Conservation (phyloP, 164 flowering plant genomes). For the Chimonanthus praecox region DNA sequence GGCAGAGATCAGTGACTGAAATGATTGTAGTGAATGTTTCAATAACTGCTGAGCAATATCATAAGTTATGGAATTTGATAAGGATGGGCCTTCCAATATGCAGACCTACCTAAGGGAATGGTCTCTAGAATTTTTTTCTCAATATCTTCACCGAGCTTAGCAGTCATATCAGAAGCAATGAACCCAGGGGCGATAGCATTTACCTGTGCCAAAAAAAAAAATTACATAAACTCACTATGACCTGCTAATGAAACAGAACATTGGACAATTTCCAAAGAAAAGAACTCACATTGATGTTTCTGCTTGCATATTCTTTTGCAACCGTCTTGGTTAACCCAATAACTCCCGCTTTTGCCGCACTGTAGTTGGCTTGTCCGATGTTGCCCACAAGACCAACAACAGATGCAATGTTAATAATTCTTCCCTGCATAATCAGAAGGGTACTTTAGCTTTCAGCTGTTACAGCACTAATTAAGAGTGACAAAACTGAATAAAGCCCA, state of each 20-base stretch:
- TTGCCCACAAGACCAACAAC: slow-evolving; percentile 95
- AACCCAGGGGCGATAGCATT: slow-evolving; percentile 97
- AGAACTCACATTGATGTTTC: slow-evolving; percentile 71
- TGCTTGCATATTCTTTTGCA: slow-evolving; percentile 88
- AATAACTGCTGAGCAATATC: neutral
- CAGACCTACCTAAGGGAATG: slow-evolving; percentile 76
- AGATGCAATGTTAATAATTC: slow-evolving; percentile 84
- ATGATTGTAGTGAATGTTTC: neutral
- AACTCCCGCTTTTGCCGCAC: slow-evolving; percentile 99
- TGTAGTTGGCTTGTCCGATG: slow-evolving; percentile 90
- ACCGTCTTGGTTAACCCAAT: slow-evolving; percentile 89
- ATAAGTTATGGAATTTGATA: neutral
- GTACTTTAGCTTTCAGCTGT: neutral
- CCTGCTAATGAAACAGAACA: neutral
- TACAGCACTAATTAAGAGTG: neutral
- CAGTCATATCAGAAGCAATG: slow-evolving; percentile 97
- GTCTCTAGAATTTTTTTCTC: slow-evolving; percentile 75
- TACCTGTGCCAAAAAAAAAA: slow-evolving; percentile 38
- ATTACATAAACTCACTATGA: neutral
- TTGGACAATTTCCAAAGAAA: neutral
- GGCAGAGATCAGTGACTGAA: neutral
- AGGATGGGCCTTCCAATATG: neutral
- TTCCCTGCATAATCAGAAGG: slow-evolving; percentile 50
- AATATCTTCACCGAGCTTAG: slow-evolving; percentile 72
- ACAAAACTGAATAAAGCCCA: neutral